phyloP scores from a whole-genome alignment of 2,329 filamentous ascomycete species.

The Stemphylium vesicarium region DNA sequence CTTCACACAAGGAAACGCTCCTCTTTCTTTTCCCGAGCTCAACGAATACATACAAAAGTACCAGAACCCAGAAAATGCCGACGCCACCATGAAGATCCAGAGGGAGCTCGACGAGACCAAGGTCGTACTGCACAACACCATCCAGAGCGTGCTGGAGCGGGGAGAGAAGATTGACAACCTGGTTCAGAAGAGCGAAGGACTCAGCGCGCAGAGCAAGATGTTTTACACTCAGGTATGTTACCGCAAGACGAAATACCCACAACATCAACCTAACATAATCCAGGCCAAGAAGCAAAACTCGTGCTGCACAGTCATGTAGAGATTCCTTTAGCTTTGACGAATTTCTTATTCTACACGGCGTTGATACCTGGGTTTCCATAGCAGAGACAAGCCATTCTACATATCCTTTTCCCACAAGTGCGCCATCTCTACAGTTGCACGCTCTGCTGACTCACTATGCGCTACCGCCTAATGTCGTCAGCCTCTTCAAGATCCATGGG shows the following conservation, averaged over 20 bases:
- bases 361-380: conserved; percentile 6
- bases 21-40: conserved; percentile 72
- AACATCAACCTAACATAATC: not conserved
- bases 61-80: conserved; percentile 86
- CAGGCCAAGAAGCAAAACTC: conserved; percentile 68
- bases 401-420: not conserved
- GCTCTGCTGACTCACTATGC: not conserved
- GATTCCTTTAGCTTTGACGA: conserved; percentile 1
- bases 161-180: conserved; percentile 97
- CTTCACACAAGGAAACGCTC: conserved; percentile 46
- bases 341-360: not conserved
- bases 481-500: not conserved
- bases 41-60: conserved; percentile 80
- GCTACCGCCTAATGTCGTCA: not conserved
- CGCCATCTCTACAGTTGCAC: not conserved
- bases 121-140: conserved; percentile 96
- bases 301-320: conserved; percentile 63
- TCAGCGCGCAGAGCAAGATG: conserved; percentile 95
- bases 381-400: conserved; percentile 4
- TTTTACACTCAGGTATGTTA: conserved; percentile 79
- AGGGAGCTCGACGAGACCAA: conserved; percentile 97
- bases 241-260: not conserved
- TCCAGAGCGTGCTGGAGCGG: conserved; percentile 83
- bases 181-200: conserved; percentile 88
- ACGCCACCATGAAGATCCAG: conserved; percentile 95